A percentile compares a stretch with the other conserved stretches of the same genome.
Conservation (phyloP, 106 monocot species). For the Allium cepa region DNA sequence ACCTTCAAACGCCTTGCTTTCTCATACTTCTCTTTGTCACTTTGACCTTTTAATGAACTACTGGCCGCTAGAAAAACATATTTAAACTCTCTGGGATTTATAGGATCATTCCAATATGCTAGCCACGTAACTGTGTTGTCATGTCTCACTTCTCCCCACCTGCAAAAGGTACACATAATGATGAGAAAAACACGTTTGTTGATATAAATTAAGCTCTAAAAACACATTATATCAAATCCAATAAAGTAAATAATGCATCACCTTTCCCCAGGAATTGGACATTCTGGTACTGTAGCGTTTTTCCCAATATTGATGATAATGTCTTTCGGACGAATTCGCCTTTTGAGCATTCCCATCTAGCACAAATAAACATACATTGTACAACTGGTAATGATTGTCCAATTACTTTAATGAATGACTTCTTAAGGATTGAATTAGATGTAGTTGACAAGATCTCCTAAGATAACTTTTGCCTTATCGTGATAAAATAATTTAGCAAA, state of each 20-base stretch:
- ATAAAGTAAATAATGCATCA: slow-evolving; percentile 9
- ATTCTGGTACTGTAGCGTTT: slow-evolving; percentile 69
- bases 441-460: neutral
- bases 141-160: slow-evolving; percentile 92
- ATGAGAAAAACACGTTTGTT: neutral
- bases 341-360: slow-evolving; percentile 96
- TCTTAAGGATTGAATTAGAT: neutral
- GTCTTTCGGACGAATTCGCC: slow-evolving; percentile 69
- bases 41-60: slow-evolving; percentile 89
- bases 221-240: slow-evolving; percentile 4
- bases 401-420: neutral
- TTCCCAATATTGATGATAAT: slow-evolving; percentile 98
- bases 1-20: slow-evolving; percentile 92
- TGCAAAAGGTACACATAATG: slow-evolving; percentile 17
- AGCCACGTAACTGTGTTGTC: slow-evolving; percentile 99
- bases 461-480: neutral
- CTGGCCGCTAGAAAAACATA: slow-evolving; percentile 98
- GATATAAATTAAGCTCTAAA: neutral
- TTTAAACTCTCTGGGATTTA: slow-evolving; percentile 84
- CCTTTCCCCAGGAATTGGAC: slow-evolving; percentile 90
- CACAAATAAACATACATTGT: slow-evolving; percentile 5
- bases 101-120: slow-evolving; percentile 96
- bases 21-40: slow-evolving; percentile 96
- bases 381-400: too few relatives aligned
- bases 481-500: slow-evolving; percentile 2